Base-by-base conservation (phyloP, 768 basidiomycete species). In the Leccinum uliginosum region DNA sequence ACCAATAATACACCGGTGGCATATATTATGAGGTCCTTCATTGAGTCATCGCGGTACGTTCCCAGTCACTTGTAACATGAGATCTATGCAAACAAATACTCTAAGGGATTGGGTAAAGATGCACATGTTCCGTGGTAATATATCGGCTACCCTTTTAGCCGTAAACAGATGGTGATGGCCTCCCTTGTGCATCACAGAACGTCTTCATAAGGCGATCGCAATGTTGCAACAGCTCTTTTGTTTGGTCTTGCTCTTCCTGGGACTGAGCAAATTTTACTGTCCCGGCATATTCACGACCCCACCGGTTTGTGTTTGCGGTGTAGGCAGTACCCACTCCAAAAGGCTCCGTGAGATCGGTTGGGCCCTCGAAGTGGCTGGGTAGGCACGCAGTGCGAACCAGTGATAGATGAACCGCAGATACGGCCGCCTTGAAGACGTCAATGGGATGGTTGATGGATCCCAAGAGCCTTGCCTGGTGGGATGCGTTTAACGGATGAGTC, bases 401-500 rank as follows among this genome's bases (percentile, higher is more conserved):
- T 0, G 80, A 73, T n/a, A 87, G 67, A 67, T 92, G 82, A 6
- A 86, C 83, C 2, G 82, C 78, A 7, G 87, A 78, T 57, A 88
- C 73, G 4, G 91, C 86, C 10, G 84, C 85, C 65, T 85, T 85
- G 72, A 78, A 81, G 7, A 83, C 67, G 0, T 67, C 62, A 48
- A 91, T 87, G 14, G 83, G 74, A 62, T 90, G 89, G 63, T 87
- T 73, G 2, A 76, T 75, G 3, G 89, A 91, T 54, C 88, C 89
- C 30, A 85, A 66, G 23, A 80, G 67, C 17, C 91, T 87, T 29
- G 78, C 87, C 91, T 93, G 62, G 3, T 26, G 26, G 32, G 17
- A 38, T 23, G 45, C 17, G 51, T 44, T 61, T 47, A 66, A 29
- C 15, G n/a, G 53, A 29, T 48, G 5, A 10, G 35, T 29, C 12